phyloP scores from a whole-genome alignment of 2,329 filamentous ascomycete species.

The Apiospora hydei region DNA sequence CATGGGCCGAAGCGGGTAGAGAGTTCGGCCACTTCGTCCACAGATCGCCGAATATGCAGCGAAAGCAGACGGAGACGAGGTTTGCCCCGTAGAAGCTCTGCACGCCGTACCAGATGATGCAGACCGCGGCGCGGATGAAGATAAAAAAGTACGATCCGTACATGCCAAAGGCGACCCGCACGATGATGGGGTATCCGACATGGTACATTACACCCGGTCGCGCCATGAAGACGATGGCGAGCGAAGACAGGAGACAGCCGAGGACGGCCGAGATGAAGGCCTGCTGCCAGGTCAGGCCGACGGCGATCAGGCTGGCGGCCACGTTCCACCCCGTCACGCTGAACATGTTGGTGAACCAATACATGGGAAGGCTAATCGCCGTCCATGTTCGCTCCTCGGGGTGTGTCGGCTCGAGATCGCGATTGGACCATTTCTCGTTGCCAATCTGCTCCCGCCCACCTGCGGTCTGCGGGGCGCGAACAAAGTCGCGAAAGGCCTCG shows the following conservation, averaged over 20 bases:
- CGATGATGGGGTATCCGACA: constrained; percentile 45
- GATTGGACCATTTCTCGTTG: constrained; percentile 40
- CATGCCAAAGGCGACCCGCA: constrained; percentile 48
- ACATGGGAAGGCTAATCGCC: constrained; percentile 40
- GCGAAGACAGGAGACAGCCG: constrained; percentile 35
- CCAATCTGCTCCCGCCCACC: constrained; percentile 33
- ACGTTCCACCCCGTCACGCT: constrained; percentile 41
- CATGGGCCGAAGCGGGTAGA: constrained; percentile 41
- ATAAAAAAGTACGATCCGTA: constrained; percentile 52
- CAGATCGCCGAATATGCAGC: constrained; percentile 44
- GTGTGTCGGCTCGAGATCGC: constrained; percentile 41
- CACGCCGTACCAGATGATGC: constrained; percentile 38
- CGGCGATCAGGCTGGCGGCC: constrained; percentile 38
- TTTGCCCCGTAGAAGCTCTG: constrained; percentile 37
- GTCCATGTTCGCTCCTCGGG: constrained; percentile 40
- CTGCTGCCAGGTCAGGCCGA: constrained; percentile 41
- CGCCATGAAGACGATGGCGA: constrained; percentile 39
- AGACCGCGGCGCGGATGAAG: constrained; percentile 43
- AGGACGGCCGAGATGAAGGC: constrained; percentile 37
- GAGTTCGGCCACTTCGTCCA: constrained; percentile 44
- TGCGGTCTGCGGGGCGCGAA: constrained; percentile 32
- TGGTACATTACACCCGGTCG: constrained; percentile 39
- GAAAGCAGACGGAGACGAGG: constrained; percentile 36
- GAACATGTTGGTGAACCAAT: constrained; percentile 41
- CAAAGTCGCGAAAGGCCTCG: constrained; percentile 35